Evolutionary conservation across 192 early-diverging fungal genomes (phyloP), one percentile per base, ranked within the genome.

Genomic region (Backusella psychrophila): DNA sequence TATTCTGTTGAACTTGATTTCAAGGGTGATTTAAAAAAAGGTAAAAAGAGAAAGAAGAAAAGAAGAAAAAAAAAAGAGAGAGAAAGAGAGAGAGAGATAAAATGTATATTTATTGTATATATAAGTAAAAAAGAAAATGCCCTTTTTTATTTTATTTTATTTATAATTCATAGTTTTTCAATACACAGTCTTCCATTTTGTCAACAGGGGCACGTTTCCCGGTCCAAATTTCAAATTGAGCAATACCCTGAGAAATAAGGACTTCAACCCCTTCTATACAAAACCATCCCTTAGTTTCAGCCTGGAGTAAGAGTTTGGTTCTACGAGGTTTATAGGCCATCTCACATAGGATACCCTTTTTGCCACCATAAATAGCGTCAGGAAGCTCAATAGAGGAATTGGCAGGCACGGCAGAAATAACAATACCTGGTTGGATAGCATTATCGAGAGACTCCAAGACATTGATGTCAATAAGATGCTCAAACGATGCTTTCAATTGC

Each of bases 291-390:
- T 88, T 83, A 9, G 80, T 73, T 34, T 80, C 73, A 12, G 93
- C 90, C 73, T 90, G 86, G 76, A 83, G 73, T 31, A 99, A 73
- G 66, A 98, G 82, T 19, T 89, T 86, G 0, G 98, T 99, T 67
- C 91, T 84, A 15, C 91, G 82, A 56, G 98, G 96, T 59, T 94
- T 91, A 81, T 98, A 98, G 17, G 97, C 96, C 94, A 98, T 91
- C 63, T 99, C 98, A 35, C 97, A 87, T 0, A 95, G 88, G 8
- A 98, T 89, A 6, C 96, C 96, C 3, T 42, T 77, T 26, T 77
- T 84, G 75, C 71, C 84, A 21, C 72, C 79, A 77, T 87, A 90
- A 74, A 89, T 63, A 21, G 35, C 39, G 11, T 91, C 86, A 52
- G 89, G 91, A 76, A 87, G 66, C 31, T 74, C 84, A 38, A 93